Evolutionary conservation across 164 flowering plant genomes (phyloP), one percentile per base, ranked within the genome.

Genomic region (Umbilicus rupestris): DNA sequence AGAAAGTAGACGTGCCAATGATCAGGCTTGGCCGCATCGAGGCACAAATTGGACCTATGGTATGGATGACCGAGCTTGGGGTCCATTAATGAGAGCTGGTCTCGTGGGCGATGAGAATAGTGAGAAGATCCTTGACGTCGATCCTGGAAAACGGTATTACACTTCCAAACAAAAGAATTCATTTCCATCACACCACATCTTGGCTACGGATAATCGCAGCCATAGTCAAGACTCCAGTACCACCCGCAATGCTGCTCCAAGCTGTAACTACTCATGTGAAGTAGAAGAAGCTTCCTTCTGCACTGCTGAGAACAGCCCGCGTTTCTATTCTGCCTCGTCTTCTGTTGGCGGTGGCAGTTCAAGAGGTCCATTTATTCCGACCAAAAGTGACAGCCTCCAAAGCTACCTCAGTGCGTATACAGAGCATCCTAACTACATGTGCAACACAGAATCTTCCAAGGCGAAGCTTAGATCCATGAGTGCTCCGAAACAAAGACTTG

Each of bases 401-500:
- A 83, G 87, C 62, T 70, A 46, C 46, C 73, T 76, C 12, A 77
- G 74, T 45, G 83, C 80, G 20, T 84, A 80, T 68, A 26, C 80
- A 0, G 79, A 82, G 55, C 72, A 84, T 70, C 96, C 96, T 0
- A 92, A 73, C 69, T 92, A 87, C 80, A 92, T 92, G 98, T 72
- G 91, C 0, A 80, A 85, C 76, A 89, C 98, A 0, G 87, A 85
- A 71, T 92, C 98, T 12, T 88, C 81, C 0, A 76, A 78, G 42
- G 95, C 95, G 5, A 92, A 85, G 72, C 81, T 79, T 10, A 73
- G 98, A 73, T 89, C 95, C 10, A 90, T 82, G 57, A 92, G 96
- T 65, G 91, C 96, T 0, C 96, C 98, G 1, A 85, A 83, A 72
- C 94, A 85, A 73, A 81, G 96, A 75, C 73, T 79, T 0, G 86